A percentile compares a stretch with the other conserved stretches of the same genome.
These are phyloP conservation scores for Ceriops decandra DNA, from an alignment of 345 rosid genomes.

Conservation along the genomic window DNA sequence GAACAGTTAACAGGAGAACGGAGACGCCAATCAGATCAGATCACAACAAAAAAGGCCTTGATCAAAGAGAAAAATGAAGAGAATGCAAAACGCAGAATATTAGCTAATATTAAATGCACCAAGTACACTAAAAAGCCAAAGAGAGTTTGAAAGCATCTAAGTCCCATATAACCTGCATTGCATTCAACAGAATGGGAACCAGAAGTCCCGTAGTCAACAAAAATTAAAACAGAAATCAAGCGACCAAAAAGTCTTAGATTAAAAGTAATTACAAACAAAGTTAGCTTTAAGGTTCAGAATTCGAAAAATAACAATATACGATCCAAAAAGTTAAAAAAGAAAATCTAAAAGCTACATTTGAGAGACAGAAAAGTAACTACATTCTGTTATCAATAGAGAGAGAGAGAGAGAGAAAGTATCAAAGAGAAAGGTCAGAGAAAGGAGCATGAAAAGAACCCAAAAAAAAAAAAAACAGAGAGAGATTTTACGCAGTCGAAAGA, in stretches of 20 bases:
- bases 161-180: not conserved
- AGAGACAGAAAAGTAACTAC: not conserved
- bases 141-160: not conserved
- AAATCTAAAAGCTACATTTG: too few relatives aligned
- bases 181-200: not conserved
- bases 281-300: not conserved
- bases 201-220: not conserved
- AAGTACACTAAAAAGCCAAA: not conserved
- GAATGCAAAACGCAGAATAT: not conserved
- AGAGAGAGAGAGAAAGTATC: not conserved
- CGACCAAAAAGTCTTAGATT: not conserved
- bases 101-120: not conserved
- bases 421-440: slow-evolving; percentile 7
- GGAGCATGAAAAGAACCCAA: not conserved
- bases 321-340: too few relatives aligned
- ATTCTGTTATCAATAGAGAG: not conserved
- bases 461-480: not conserved
- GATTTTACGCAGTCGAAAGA: not conserved
- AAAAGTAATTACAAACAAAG: not conserved
- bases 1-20: slow-evolving; percentile 1
- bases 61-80: slow-evolving; percentile 13
- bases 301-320: too few relatives aligned
- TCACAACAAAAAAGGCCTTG: slow-evolving; percentile 11
- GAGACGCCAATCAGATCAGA: slow-evolving; percentile 15
- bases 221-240: not conserved